Evolutionary conservation across 1,139 yeast species (phyloP), one percentile per base, ranked within the genome.

Genomic region (Cylindricascospora bacillispora): DNA sequence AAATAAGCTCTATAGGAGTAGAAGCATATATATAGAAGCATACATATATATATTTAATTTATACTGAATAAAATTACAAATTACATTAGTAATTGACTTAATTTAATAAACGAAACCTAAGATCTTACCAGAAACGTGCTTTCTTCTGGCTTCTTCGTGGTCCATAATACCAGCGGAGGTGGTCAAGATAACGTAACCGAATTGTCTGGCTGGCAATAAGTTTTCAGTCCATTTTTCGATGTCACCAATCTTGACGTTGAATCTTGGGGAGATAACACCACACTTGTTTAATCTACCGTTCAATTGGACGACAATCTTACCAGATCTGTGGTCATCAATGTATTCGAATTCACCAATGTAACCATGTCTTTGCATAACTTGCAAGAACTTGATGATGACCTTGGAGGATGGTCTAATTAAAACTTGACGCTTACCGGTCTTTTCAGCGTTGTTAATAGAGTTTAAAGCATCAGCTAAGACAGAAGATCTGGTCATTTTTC

Each of bases 121-220:
- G 59, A 86, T 78, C 70, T 86, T 86, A 65, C 97, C 97, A 52
- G 95, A 83, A 54, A 86, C 97, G 67, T 89, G 97, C 81, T 89
- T 89, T 78, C 97, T 81, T 77, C 95, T 85, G 54, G 98, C 98
- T 72, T 89, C 98, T 71, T 89, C 98, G 70, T 89, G 98, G 73
- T 89, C 97, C 95, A 89, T 85, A 55, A 89, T 89, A 68, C 98
- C 98, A 55, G 97, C 95, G 55, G 98, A 89, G 53, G 98, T 89
- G 63, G 98, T 86, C 60, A 86, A 75, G 63, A 86, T 80, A 58
- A 86, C 86, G 69, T 69, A 85, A 70, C 97, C 97, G 58, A 86
- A 86, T 67, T 86, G 97, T 79, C 97, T 83, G 46, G 97, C 93
- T 59, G 97, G 97, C 60, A 86, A 72, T 61, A 86, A 76, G 75